Conservation (phyloP, 1,139 yeast species). For the Pichia sp. region DNA sequence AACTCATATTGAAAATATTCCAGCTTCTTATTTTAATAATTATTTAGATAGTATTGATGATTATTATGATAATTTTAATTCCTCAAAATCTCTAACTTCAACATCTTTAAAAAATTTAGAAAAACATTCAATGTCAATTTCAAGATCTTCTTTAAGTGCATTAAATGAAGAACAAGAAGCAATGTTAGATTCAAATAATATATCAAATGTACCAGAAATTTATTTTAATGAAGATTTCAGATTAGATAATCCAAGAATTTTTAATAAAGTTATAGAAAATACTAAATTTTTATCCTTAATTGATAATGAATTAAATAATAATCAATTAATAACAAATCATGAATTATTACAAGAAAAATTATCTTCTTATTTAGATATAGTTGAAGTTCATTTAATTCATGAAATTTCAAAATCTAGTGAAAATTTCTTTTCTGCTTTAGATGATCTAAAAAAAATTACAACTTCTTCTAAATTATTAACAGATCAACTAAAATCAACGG, state of each 20-base stretch:
- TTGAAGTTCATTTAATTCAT: constrained; percentile 71
- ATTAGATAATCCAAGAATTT: constrained; percentile 82
- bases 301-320: constrained; percentile 22
- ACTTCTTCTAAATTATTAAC: constrained; percentile 50
- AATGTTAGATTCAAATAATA: constrained; percentile 21
- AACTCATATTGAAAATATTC: constrained; percentile 49
- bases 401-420: constrained; percentile 83
- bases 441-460: constrained; percentile 63
- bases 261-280: constrained; percentile 63
- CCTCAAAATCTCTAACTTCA: constrained; percentile 43
- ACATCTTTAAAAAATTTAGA: constrained; percentile 36
- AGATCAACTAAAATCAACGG: constrained; percentile 41
- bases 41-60: constrained; percentile 43
- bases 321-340: constrained; percentile 37
- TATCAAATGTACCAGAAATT: constrained; percentile 54
- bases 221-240: constrained; percentile 66
- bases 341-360: constrained; percentile 70
- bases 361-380: constrained; percentile 76
- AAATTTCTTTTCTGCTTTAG: constrained; percentile 78
- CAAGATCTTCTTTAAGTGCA: constrained; percentile 1
- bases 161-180: constrained; percentile 22
- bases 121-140: too few relatives aligned
- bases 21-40: constrained; percentile 41
- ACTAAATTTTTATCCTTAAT: constrained; percentile 30
- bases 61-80: constrained; percentile 52